Base-by-base conservation (phyloP, 257 asterid genomes). In the Eustoma russellianum region DNA sequence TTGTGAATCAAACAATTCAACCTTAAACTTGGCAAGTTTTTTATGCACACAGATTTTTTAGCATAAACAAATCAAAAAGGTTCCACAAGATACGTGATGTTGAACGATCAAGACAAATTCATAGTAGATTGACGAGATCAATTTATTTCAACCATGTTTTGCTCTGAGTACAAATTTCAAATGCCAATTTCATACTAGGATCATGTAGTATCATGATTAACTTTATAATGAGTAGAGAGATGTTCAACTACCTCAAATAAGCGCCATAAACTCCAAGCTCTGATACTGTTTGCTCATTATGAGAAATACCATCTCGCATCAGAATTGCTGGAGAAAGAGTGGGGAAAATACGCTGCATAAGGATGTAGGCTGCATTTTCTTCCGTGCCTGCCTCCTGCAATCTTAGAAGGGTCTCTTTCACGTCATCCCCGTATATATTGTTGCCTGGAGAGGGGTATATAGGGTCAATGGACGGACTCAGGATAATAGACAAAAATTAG, bases 261-360 rank as follows among this genome's bases (percentile, higher is more conserved):
- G 94, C 68, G 15, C 79, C 80, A 17, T 77, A 91, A 41, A 91
- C 58, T 24, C 98, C 98, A 17, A 91, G 98, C 63, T 91, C 98
- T 30, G 98, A 91, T 60, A 91, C 65, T 53, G 82, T 92, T 17
- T 74, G 74, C 56, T 84, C 95, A 52, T 71, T 80, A 64, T 73
- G 82, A 62, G 82, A 70, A 57, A 73, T 46, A 62, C 97, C 97
- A 16, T 81, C 86, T 33, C 88, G 79, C 93, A 91, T 67, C 46
- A 91, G 71, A 66, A 87, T 70, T 2, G 98, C 80, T 7, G 81
- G 88, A 38, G 88, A 87, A 41, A 74, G 34, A 13, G 88, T 59
- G 5, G 97, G 98, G 59, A 91, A 91, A 30, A 91, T 87, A 61
- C 98, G 80, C 83, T 85, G 98, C 98, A 91, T 87, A 44, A 91